These are phyloP conservation scores for Trichoderma asperellum DNA, from an alignment of 2,329 filamentous ascomycete species.

Conservation along the genomic window DNA sequence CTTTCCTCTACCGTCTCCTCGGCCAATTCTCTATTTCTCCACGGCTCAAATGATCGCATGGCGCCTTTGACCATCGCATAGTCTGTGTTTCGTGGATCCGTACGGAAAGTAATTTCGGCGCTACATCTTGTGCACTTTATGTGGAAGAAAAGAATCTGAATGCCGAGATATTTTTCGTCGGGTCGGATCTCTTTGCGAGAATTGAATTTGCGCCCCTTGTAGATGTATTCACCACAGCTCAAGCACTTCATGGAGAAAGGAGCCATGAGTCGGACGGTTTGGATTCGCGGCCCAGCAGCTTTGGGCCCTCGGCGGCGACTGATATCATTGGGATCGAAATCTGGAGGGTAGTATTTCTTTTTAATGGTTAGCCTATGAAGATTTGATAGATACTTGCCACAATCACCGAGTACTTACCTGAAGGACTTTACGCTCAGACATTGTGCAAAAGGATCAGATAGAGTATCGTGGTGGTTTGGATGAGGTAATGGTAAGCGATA, in stretches of 20 bases:
- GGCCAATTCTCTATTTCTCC: constrained; percentile 66
- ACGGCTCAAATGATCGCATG: constrained; percentile 91
- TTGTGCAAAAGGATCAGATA: constrained; percentile 46
- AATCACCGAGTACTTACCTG: constrained; percentile 33
- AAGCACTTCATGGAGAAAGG: constrained; percentile 50
- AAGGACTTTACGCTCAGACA: constrained; percentile 88
- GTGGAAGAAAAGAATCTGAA: constrained; percentile 81
- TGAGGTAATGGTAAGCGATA: neutral
- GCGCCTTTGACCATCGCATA: constrained; percentile 82
- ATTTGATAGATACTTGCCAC: neutral
- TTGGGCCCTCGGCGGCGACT: constrained; percentile 71
- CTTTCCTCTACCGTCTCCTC: constrained; percentile 86
- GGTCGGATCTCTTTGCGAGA: constrained; percentile 87
- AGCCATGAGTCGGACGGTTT: constrained; percentile 84
- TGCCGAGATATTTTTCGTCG: constrained; percentile 85
- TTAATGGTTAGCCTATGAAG: constrained; percentile 7
- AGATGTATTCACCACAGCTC: constrained; percentile 74
- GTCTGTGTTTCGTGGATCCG: constrained; percentile 93
- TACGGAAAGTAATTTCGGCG: constrained; percentile 88
- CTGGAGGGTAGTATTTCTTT: constrained; percentile 67
- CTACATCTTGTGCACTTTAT: constrained; percentile 87
- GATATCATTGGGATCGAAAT: constrained; percentile 89
- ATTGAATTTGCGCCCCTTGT: constrained; percentile 95
- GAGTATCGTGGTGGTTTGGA: neutral
- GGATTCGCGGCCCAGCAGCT: constrained; percentile 74